Evolutionary conservation across 2,329 filamentous ascomycete species (phyloP).

Genomic region (Rhexocercosporidium sp.): DNA sequence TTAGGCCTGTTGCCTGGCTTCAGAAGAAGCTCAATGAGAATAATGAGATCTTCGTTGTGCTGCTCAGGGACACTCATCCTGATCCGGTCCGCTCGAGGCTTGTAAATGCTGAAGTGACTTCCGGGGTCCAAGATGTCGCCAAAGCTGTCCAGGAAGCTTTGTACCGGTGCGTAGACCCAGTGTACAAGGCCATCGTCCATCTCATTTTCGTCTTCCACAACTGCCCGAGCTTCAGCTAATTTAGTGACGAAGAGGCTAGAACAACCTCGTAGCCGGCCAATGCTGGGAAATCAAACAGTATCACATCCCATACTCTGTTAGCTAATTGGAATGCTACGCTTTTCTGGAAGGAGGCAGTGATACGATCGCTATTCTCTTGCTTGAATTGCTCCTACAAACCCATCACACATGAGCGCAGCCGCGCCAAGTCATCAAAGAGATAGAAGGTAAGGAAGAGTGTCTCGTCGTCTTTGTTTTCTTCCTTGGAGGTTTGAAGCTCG

Average conservation of each 20-base stretch:
- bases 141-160: constrained; percentile 14
- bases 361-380: constrained; percentile 12
- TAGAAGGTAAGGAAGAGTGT: constrained; percentile 21
- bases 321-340: constrained; percentile 24
- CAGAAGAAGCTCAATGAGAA: constrained; percentile 15
- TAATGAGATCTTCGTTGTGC: background rate
- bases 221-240: background rate
- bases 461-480: constrained; percentile 13
- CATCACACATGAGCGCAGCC: constrained; percentile 12
- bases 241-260: background rate
- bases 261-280: background rate
- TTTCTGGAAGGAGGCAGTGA: constrained; percentile 20
- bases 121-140: constrained; percentile 1
- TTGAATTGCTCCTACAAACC: constrained; percentile 16
- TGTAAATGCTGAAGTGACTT: constrained; percentile 18
- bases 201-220: background rate
- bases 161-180: constrained; percentile 9
- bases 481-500: background rate
- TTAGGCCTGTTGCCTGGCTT: constrained; percentile 5
- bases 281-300: background rate
- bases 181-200: background rate
- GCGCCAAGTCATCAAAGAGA: constrained; percentile 19
- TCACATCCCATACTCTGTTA: constrained; percentile 14
- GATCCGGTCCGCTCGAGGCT: constrained; percentile 11
- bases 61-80: background rate